Evolutionary conservation across 176 grass and related monocot genomes (phyloP), one percentile per base, ranked within the genome.

Genomic region (Otatea glauca): DNA sequence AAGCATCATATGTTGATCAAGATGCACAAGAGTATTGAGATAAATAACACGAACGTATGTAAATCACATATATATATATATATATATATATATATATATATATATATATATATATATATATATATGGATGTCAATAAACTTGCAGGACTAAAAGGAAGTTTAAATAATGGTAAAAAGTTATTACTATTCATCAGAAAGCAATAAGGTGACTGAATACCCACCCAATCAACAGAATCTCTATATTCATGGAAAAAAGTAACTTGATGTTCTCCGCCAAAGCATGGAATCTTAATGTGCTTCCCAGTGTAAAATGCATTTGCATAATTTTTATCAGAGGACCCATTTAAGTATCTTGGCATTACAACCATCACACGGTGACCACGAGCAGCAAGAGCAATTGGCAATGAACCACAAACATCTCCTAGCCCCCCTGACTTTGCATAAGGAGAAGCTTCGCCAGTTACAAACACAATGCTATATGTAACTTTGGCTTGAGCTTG

Each of bases 281-380:
- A 98, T 70, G 83, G 77, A 87, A 98, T 32, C 66, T 86, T 88
- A 43, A 89, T 90, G 77, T 85, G 91, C 62, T 86, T 94, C 51
- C 58, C 87, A 51, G 87, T 76, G 66, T 93, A 82, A 79, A 83
- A 70, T 6, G 89, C 80, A 65, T 85, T 87, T 74, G 68, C 80
- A 27, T 86, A 92, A 56, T 90, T 88, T 79, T 93, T 88, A 34
- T 98, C 81, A 5, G 81, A 83, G 51, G 75, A 43, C 14, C 95
- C 91, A 81, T 95, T 95, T 21, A 98, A 75, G 63, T 98, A 98
- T 88, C 93, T 89, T 56, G 96, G 96, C 82, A 89, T 90, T 65
- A 98, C 85, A 62, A 98, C 96, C 96, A 98, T 98, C 24, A 98
- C 96, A 53, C 93, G 92, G 85, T 98, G 93, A 84, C 93, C 96